Base-by-base conservation (phyloP, 2,329 filamentous ascomycete genomes). In the Botrytis paeoniae region DNA sequence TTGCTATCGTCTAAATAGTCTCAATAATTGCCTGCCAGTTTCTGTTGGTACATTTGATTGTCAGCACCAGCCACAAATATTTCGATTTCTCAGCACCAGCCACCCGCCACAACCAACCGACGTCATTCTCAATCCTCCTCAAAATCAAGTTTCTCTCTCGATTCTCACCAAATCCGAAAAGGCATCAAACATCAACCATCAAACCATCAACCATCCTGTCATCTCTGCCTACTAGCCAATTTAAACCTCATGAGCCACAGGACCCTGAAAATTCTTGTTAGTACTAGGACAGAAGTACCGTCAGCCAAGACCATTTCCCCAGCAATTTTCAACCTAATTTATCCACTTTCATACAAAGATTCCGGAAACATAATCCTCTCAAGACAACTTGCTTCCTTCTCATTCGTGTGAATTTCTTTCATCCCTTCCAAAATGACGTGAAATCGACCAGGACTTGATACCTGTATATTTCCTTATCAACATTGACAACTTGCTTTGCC, bases 271-370 rank as follows among this genome's bases (percentile, higher is more conserved):
- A 41, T 41, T 45, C 25, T 54, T 20, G 12, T 10, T 25, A 4
- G 18, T 3, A 18, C n/a, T 29, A 54, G 14, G 14, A 32, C 37
- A 69, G 12, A 61, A 54, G 37, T 45, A 35, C 43, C 69, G 69
- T 54, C 43, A 70, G 69, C 59, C 69, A 70, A 70, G 69, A 68
- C 29, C 41, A 37, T 62, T 48, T 62, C 20, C 48, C 37, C 48
- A 29, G n/a, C 25, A 29, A 25, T 59, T 66, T 51, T 6, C 22
- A 54, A 68, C 25, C 14, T 18, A 35, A 66, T n/a, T 51, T 51
- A 5, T 12, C 25, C 43, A 65, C 35, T 65, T 51, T 5, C 43
- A n/a, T 6, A 7, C 32, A n/a, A 14, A 60, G 29, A 48, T 54
- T 39, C 3, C 35, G 9, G 16, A 39, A 54, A 29, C n/a, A 39